Evolutionary conservation across 2,329 filamentous ascomycete genomes (phyloP).

Genomic region (Fusarium coicis): DNA sequence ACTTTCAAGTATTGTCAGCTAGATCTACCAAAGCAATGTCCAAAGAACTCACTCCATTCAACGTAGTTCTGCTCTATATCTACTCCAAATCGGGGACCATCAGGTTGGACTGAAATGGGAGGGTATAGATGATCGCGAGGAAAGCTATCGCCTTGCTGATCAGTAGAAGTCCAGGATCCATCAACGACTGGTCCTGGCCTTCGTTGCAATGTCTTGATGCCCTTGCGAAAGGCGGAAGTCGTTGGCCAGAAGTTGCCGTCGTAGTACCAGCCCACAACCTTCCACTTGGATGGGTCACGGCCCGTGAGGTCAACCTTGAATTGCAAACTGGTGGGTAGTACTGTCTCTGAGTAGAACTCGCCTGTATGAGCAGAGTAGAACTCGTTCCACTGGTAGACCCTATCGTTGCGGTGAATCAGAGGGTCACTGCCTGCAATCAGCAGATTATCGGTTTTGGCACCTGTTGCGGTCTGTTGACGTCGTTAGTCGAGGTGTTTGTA

Average conservation of each 20-base stretch:
- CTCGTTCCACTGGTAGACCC: conserved; percentile 58
- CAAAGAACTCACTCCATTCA: conserved; percentile 23
- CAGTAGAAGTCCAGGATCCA: conserved; percentile 19
- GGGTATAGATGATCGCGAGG: conserved; percentile 10
- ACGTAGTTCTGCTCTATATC: conserved; percentile 25
- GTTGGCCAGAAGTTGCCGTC: conserved; percentile 62
- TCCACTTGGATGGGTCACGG: conserved; percentile 62
- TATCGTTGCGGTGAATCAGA: conserved; percentile 54
- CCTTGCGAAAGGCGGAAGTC: conserved; percentile 51
- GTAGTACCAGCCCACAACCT: conserved; percentile 63
- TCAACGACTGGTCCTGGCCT: conserved; percentile 16
- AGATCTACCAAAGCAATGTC: neutral
- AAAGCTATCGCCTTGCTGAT: conserved; percentile 4
- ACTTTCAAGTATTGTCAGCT: conserved; percentile 49
- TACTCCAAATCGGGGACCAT: conserved; percentile 14
- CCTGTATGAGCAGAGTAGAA: conserved; percentile 53
- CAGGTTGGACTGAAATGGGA: conserved; percentile 17
- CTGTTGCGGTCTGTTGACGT: conserved; percentile 17
- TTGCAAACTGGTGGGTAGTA: conserved; percentile 58
- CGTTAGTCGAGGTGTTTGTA: neutral
- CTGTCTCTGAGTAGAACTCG: conserved; percentile 53
- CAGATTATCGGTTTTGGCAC: conserved; percentile 7
- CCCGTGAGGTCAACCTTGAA: conserved; percentile 61
- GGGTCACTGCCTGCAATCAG: conserved; percentile 34
- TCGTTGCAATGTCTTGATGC: neutral